Evolutionary conservation across 75 land plant species (phyloP).

Genomic region (Sequoiadendron giganteum): DNA sequence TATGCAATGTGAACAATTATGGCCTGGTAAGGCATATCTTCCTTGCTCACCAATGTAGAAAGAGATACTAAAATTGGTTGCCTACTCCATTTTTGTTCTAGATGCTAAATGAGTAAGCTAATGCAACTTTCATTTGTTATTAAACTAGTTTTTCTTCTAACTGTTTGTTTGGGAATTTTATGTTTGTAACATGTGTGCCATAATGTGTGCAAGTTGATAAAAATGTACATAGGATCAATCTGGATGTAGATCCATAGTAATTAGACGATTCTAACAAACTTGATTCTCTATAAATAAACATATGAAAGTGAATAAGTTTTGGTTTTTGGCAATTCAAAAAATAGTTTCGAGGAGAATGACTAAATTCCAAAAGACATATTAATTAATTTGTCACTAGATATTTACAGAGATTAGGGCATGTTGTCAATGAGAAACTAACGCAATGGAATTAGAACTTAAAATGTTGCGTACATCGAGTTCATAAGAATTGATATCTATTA

Average conservation of each 20-base stretch:
- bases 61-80: slow-evolving; percentile 41
- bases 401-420: background rate
- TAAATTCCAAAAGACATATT: too few relatives aligned
- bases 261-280: background rate
- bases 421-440: background rate
- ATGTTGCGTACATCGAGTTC: too few relatives aligned
- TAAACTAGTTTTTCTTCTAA: background rate
- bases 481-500: background rate
- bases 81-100: slow-evolving; percentile 48
- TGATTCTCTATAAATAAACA: background rate
- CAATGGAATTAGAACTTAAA: too few relatives aligned
- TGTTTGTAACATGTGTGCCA: background rate
- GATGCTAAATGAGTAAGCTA: slow-evolving; percentile 57
- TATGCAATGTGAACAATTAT: slow-evolving; percentile 46
- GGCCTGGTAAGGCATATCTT: slow-evolving; percentile 63
- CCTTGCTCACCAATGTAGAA: slow-evolving; percentile 36
- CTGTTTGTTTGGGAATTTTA: background rate
- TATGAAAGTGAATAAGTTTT: background rate
- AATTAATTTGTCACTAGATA: background rate
- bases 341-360: background rate
- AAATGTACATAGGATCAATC: background rate
- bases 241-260: background rate
- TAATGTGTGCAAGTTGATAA: background rate
- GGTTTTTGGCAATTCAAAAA: background rate
- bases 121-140: background rate